Evolutionary conservation across 2,329 filamentous ascomycete species (phyloP).

Genomic region (Phyllosticta capitalensis): DNA sequence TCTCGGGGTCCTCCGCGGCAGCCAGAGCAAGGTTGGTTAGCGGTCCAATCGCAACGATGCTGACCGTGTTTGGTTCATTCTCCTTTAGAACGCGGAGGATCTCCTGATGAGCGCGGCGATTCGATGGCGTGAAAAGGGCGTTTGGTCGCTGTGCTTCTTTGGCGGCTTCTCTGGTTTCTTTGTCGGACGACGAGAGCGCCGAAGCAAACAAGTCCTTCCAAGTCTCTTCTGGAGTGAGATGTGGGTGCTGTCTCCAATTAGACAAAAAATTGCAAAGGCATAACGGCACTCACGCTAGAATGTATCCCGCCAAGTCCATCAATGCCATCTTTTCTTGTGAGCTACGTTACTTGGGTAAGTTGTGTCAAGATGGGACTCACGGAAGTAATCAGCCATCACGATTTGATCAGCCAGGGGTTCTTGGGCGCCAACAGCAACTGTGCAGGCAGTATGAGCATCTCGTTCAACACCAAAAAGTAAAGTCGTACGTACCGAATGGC

Average conservation of each 20-base stretch:
- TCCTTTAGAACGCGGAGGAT: conserved; percentile 79
- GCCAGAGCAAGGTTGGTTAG: conserved; percentile 90
- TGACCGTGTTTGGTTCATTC: conserved; percentile 74
- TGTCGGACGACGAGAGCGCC: conserved; percentile 21
- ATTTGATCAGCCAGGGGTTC: conserved; percentile 76
- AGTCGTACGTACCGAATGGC: conserved; percentile 47
- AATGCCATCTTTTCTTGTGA: conserved; percentile 30
- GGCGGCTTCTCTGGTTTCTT: conserved; percentile 25
- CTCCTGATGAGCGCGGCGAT: conserved; percentile 65
- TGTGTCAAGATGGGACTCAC: conserved; percentile 40
- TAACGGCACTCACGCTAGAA: conserved; percentile 26
- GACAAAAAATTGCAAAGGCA: neutral
- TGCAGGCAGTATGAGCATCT: neutral
- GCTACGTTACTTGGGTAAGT: neutral
- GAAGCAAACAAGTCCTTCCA: conserved; percentile 38
- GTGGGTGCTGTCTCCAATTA: conserved; percentile 31
- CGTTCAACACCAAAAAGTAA: neutral
- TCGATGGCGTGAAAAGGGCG: conserved; percentile 64
- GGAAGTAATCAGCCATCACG: conserved; percentile 65
- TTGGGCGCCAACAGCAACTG: conserved; percentile 73
- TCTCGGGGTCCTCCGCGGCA: conserved; percentile 77
- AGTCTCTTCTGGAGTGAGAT: conserved; percentile 37
- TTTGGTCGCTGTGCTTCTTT: conserved; percentile 30
- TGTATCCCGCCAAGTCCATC: conserved; percentile 43
- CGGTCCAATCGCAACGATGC: conserved; percentile 82